These are phyloP conservation scores for Leishmania mexicana DNA, from an alignment of 208 protist species.

Conservation along the genomic window DNA sequence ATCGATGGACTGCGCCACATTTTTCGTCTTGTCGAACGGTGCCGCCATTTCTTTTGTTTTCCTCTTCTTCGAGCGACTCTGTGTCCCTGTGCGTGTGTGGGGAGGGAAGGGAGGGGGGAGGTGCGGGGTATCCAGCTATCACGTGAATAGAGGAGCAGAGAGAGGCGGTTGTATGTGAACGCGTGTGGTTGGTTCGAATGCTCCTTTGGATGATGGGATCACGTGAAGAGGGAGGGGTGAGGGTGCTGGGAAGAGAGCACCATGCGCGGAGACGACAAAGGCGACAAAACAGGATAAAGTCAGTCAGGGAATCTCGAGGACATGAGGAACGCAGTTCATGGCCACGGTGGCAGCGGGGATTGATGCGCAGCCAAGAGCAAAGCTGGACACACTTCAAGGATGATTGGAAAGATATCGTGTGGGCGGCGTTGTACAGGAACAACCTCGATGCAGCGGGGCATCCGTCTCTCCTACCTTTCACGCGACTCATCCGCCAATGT, in stretches of 20 bases:
- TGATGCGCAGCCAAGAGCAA: background rate
- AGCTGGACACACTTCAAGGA: background rate
- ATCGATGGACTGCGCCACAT: slow-evolving; percentile 72
- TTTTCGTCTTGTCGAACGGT: slow-evolving; percentile 54
- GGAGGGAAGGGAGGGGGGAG: too few species aligned
- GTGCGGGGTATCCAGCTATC: background rate
- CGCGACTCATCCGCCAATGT: background rate
- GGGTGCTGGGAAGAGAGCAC: background rate
- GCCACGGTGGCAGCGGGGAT: background rate
- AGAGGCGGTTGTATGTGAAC: background rate
- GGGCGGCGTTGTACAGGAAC: background rate
- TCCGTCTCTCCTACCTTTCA: background rate
- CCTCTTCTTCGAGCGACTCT: background rate
- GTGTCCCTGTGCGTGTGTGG: background rate
- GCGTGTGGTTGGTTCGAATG: background rate
- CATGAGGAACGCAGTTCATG: background rate
- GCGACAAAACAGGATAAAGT: background rate
- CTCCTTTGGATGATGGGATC: background rate
- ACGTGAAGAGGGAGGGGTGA: background rate
- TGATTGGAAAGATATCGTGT: background rate
- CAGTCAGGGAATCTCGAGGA: background rate
- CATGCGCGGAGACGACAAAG: background rate
- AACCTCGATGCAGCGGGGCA: background rate
- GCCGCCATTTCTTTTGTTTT: slow-evolving; percentile 13
- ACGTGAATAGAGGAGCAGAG: background rate